A percentile compares a stretch with the other conserved stretches of the same genome.
Conservation (phyloP, 768 basidiomycete species). For the Royoungia palumana region DNA sequence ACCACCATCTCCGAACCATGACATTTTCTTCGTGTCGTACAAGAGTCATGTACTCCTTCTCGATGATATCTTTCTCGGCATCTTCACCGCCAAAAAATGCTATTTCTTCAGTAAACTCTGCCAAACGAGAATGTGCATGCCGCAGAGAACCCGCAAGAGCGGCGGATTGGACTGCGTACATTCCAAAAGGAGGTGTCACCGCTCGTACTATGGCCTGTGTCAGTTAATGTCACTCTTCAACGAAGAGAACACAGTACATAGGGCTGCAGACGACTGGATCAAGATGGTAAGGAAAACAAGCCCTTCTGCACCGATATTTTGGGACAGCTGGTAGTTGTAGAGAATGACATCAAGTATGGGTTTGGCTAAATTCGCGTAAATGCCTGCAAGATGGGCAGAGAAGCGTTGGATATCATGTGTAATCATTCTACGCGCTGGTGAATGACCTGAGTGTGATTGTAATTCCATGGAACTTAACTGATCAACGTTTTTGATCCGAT, state of each 20-base stretch:
- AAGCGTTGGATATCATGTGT: constrained; percentile 95
- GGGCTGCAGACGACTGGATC: constrained; percentile 78
- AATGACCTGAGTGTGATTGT: constrained; percentile 3
- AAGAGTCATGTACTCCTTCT: constrained; percentile 81
- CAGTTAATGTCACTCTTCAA: background rate
- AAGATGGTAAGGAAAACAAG: constrained; percentile 77
- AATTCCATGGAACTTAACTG: constrained; percentile 50
- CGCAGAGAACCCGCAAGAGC: constrained; percentile 86
- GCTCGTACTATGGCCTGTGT: constrained; percentile 61
- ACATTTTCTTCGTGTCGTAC: constrained; percentile 85
- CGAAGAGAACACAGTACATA: constrained; percentile 54
- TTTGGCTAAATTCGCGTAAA: constrained; percentile 93
- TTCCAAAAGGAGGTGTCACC: constrained; percentile 88
- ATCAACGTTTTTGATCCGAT: constrained; percentile 93
- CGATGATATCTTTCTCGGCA: constrained; percentile 87
- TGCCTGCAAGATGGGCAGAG: constrained; percentile 84
- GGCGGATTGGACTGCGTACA: constrained; percentile 84
- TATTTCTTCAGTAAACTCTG: constrained; percentile 86
- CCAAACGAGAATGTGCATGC: constrained; percentile 87
- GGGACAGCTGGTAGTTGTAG: constrained; percentile 93
- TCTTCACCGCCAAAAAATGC: constrained; percentile 87
- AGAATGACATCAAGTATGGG: constrained; percentile 89
- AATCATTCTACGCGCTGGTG: constrained; percentile 63
- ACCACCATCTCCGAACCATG: constrained; percentile 79
- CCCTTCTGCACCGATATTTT: constrained; percentile 93